Percentiles rank a stretch among this genome's conserved stretches.
phyloP scores from a whole-genome alignment of 176 grass and related monocot species.

The Cenchrus fungigraminus region DNA sequence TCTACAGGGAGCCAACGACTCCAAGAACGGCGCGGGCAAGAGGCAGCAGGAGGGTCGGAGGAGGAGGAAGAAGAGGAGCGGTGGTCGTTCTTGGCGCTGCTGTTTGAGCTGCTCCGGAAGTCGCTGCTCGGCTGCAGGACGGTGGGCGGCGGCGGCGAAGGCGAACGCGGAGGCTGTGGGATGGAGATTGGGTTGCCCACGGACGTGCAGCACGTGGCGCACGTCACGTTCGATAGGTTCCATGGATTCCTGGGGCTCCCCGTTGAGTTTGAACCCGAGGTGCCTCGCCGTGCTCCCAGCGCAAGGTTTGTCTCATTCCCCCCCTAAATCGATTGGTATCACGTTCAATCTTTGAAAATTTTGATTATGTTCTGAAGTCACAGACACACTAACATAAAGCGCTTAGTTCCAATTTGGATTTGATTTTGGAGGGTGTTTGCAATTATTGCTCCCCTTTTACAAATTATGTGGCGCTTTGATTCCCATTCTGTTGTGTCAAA shows the following conservation, averaged over 20 bases:
- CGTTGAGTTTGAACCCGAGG: constrained; percentile 84
- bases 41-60: constrained; percentile 21
- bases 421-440: not conserved
- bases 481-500: not conserved
- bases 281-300: constrained; percentile 70
- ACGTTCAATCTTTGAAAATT: not conserved
- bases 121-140: constrained; percentile 80
- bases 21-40: constrained; percentile 27
- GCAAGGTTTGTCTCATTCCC: constrained; percentile 56
- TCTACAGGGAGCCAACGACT: constrained; percentile 36
- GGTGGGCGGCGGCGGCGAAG: constrained; percentile 31
- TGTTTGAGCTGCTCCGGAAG: constrained; percentile 69
- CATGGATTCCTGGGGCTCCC: constrained; percentile 89
- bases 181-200: constrained; percentile 97
- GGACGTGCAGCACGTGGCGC: constrained; percentile 80
- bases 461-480: constrained; percentile 3
- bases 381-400: not conserved
- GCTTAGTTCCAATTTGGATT: not conserved
- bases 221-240: constrained; percentile 91
- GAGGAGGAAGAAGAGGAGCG: constrained; percentile 48
- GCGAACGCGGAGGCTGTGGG: constrained; percentile 36
- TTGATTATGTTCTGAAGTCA: not conserved
- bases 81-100: constrained; percentile 73
- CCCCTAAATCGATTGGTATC: not conserved
- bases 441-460: not conserved